These are phyloP conservation scores for Neurospora sublineolata DNA, from an alignment of 495 filamentous ascomycete genomes.

Conservation along the genomic window DNA sequence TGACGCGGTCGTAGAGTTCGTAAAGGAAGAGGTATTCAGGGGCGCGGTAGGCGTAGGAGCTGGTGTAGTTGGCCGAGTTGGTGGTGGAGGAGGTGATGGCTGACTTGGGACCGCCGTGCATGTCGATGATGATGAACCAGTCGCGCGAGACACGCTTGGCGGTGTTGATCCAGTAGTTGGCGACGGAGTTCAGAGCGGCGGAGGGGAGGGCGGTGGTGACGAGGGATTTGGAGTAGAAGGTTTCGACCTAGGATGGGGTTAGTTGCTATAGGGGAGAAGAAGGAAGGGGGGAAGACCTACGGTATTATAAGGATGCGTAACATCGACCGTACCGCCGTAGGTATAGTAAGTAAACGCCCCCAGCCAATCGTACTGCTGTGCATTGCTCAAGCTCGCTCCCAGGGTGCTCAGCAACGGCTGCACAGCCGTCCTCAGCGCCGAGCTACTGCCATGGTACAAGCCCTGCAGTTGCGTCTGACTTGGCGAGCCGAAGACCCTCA, in stretches of 20 bases:
- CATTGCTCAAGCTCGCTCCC: constrained; percentile 18
- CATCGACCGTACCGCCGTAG: constrained; percentile 27
- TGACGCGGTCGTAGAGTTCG: constrained; percentile 28
- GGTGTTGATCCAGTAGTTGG: constrained; percentile 29
- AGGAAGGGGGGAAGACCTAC: constrained; percentile 11
- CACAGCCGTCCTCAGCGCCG: constrained; percentile 22
- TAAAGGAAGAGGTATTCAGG: constrained; percentile 27
- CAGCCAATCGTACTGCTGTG: constrained; percentile 31
- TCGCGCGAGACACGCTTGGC: constrained; percentile 24
- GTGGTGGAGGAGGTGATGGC: constrained; percentile 24
- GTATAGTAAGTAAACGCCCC: constrained; percentile 31
- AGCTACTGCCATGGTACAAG: constrained; percentile 27
- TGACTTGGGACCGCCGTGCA: constrained; percentile 34
- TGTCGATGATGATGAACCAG: constrained; percentile 36
- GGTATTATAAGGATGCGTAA: constrained; percentile 30
- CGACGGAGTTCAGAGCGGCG: constrained; percentile 22
- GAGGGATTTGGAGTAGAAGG: constrained; percentile 35
- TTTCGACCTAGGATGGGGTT: constrained; percentile 26
- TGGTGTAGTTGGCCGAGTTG: constrained; percentile 13
- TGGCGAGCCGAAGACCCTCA: constrained; percentile 31
- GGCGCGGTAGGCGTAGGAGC: constrained; percentile 28
- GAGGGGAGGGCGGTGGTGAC: constrained; percentile 27
- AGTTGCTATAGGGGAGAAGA: background rate
- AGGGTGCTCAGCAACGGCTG: constrained; percentile 26
- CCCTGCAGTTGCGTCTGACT: constrained; percentile 32